phyloP scores from a whole-genome alignment of 257 asterid genomes.

The Fraxinus americana region DNA sequence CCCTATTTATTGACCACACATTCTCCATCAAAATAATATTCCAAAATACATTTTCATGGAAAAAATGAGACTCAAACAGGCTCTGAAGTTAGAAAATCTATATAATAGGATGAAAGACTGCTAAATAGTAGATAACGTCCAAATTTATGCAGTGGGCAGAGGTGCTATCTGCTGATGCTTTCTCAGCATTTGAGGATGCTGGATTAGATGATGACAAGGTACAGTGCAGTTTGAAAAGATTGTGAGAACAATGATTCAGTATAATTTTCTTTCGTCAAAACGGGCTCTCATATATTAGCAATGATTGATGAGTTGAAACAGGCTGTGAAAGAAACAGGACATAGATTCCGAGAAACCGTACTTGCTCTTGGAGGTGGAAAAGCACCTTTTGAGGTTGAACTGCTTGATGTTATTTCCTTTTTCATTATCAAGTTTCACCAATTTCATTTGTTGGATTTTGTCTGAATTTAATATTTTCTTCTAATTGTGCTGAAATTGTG shows the following conservation, averaged over 20 bases:
- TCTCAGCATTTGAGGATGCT: conserved; percentile 96
- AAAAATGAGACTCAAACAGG: too few relatives aligned
- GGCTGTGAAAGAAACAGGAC: conserved; percentile 93
- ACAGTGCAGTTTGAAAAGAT: background rate
- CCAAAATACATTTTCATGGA: too few relatives aligned
- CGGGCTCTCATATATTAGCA: background rate
- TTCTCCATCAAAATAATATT: too few relatives aligned
- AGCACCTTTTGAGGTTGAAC: conserved; percentile 81
- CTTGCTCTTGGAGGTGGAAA: conserved; percentile 99
- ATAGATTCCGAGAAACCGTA: conserved; percentile 87
- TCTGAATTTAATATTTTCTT: background rate
- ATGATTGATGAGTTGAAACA: conserved; percentile 33
- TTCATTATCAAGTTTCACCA: background rate
- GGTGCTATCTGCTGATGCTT: conserved; percentile 99
- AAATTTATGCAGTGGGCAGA: conserved; percentile 93
- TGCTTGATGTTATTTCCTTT: conserved; percentile 6
- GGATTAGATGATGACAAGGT: conserved; percentile 88
- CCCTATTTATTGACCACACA: too few relatives aligned
- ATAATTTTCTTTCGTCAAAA: background rate
- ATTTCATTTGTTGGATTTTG: background rate
- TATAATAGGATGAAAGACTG: background rate
- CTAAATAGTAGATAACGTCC: conserved; percentile 19
- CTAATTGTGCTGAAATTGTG: conserved; percentile 18
- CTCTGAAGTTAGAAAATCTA: background rate
- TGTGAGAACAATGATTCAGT: background rate